Conservation (phyloP, 805 yeast genomes). For the Myxozyma neotropica region DNA sequence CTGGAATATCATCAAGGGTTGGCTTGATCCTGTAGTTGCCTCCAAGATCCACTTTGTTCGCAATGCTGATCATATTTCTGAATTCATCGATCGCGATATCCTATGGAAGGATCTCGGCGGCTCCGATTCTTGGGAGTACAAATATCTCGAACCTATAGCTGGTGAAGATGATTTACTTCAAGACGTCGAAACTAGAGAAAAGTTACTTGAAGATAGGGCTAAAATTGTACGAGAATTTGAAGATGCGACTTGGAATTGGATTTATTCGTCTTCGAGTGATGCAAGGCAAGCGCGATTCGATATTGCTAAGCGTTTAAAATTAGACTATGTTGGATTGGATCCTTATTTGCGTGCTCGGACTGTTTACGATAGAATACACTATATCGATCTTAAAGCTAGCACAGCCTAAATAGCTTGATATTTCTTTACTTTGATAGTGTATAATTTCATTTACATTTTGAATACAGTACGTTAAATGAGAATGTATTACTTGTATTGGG, state of each 20-base stretch:
- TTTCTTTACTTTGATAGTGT: background rate
- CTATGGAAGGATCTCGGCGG: slow-evolving; percentile 82
- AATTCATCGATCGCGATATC: slow-evolving; percentile 59
- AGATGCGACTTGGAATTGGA: slow-evolving; percentile 74
- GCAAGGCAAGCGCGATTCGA: slow-evolving; percentile 55
- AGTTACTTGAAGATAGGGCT: slow-evolving; percentile 56
- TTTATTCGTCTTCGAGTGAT: slow-evolving; percentile 53
- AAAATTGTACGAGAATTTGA: slow-evolving; percentile 57
- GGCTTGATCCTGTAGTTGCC: slow-evolving; percentile 97
- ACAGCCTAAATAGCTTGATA: background rate
- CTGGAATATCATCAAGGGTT: slow-evolving; percentile 88
- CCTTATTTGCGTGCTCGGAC: slow-evolving; percentile 81
- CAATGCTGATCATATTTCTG: slow-evolving; percentile 62
- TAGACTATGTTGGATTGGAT: slow-evolving; percentile 70
- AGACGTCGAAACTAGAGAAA: slow-evolving; percentile 51
- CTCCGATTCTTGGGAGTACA: slow-evolving; percentile 56
- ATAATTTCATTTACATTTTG: background rate
- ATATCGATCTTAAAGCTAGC: slow-evolving; percentile 9
- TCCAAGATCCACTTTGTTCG: slow-evolving; percentile 85
- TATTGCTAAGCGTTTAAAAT: slow-evolving; percentile 51
- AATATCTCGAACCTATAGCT: slow-evolving; percentile 63
- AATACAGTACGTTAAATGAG: background rate
- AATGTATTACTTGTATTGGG: background rate
- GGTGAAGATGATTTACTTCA: slow-evolving; percentile 55
- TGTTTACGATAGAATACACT: slow-evolving; percentile 76